Percentiles rank a stretch among this genome's conserved stretches.
Evolutionary conservation across 352 stramenopile genomes (phyloP).

Genomic region (Peronosclerospora sorghi): DNA sequence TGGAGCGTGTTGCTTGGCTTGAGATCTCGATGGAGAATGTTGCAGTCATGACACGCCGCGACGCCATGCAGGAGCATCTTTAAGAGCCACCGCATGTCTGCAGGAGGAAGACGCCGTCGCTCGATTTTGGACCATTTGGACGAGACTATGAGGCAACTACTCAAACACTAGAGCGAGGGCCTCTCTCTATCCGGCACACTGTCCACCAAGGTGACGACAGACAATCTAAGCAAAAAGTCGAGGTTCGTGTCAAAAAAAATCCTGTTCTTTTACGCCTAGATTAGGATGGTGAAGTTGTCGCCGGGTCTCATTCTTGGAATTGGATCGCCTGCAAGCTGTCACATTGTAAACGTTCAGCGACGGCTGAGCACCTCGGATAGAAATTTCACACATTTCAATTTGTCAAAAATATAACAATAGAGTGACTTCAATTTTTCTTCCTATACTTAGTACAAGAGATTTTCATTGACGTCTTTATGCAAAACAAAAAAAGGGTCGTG

Average conservation of each 20-base stretch:
- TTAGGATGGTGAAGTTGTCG: constrained; percentile 62
- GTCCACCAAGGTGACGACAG: constrained; percentile 58
- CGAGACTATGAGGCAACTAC: constrained; percentile 53
- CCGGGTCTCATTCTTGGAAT: constrained; percentile 69
- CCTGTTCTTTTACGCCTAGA: constrained; percentile 25
- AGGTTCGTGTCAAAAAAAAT: too few species aligned
- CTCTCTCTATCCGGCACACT: constrained; percentile 36
- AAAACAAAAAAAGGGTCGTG: too few species aligned
- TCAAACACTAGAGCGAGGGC: constrained; percentile 62
- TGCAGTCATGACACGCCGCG: constrained; percentile 42
- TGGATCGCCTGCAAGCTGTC: constrained; percentile 26
- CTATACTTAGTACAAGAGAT: too few species aligned
- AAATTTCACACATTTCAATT: too few species aligned
- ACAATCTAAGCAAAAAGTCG: too few species aligned
- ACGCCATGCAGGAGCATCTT: constrained; percentile 60
- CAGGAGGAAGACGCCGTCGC: constrained; percentile 20
- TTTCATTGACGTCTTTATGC: too few species aligned
- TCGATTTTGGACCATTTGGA: constrained; percentile 40
- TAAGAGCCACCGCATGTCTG: constrained; percentile 44
- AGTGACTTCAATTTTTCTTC: constrained; percentile 16
- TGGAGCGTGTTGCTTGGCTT: constrained; percentile 68
- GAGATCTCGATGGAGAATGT: constrained; percentile 65
- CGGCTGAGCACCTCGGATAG: too few species aligned
- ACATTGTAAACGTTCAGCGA: constrained; percentile 15
- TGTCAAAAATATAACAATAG: too few species aligned